Evolutionary conservation across 352 stramenopile species (phyloP), one percentile per base, ranked within the genome.

Genomic region (Globisporangium alternatum): DNA sequence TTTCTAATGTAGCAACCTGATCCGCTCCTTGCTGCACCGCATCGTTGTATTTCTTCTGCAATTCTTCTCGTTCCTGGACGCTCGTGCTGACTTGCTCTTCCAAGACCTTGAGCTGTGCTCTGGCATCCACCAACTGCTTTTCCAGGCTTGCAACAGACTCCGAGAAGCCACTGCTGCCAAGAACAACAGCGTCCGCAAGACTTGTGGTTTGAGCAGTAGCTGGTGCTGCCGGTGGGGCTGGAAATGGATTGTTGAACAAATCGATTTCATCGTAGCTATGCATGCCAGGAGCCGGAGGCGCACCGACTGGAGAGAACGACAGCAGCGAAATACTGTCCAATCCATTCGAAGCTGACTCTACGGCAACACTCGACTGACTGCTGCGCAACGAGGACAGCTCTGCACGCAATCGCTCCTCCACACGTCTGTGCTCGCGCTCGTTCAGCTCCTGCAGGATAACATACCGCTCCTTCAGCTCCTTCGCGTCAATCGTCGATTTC

Each of bases 231-330:
- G 35, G 12, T 15, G 33, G 45, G 22, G n/a, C 3, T 2, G 49
- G 45, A 37, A 65, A 62, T 19, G 68, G 53, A 22, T 76, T 69
- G 22, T 52, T 71, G 17, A 84, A 28, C 60, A 91, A 55, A 53
- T 91, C 80, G 49, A 90, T 84, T 44, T 89, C 77, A 21, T 88
- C 70, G 41, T 87, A 87, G 19, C 68, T 70, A 28, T 63, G 70
- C 22, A 70, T 68, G 0, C 58, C 68, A 1, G 64, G 49, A 12
- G 53, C 28, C 6, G 54, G 30, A 28, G 48, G 47, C 0, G 61
- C 44, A 22, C 53, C 62, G 22, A 75, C 47, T 22, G 77, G 80
- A 0, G 83, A 86, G 45, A 86, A 59, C 19, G 78, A 66, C 60
- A 81, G 48, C 48, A 91, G 47, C 10, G 83, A 74, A 0, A 77